Evolutionary conservation across 306 rosid genomes (phyloP).

Genomic region (Casuarina glauca): DNA sequence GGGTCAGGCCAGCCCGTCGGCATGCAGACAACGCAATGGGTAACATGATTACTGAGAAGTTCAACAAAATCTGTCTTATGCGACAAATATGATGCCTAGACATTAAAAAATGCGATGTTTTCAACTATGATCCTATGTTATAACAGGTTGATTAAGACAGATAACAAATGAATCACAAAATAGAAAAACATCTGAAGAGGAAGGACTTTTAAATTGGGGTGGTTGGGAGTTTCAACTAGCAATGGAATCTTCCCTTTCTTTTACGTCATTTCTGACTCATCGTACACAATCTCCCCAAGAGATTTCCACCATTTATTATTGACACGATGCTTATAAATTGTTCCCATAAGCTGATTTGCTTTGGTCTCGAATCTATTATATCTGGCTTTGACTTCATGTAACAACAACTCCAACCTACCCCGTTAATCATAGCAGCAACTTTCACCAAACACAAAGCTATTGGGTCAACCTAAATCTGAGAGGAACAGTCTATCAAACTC

Average conservation of each 20-base stretch:
- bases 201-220: background rate
- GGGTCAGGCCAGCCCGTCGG: background rate
- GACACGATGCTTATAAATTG: background rate
- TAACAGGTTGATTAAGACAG: constrained; percentile 3
- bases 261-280: background rate
- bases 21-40: background rate
- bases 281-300: background rate
- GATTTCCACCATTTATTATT: background rate
- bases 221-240: background rate
- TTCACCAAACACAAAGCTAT: constrained; percentile 4
- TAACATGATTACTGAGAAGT: constrained; percentile 14
- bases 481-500: background rate
- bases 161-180: background rate
- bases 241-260: background rate
- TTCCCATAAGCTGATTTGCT: background rate
- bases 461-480: background rate
- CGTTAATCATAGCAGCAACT: background rate
- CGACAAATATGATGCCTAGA: background rate
- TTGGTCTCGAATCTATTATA: background rate
- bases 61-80: constrained; percentile 4
- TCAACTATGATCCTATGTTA: background rate
- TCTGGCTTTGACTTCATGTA: background rate
- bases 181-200: background rate
- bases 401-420: background rate
- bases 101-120: background rate